Evolutionary conservation across 495 filamentous ascomycete species (phyloP).

Genomic region (Daldinia decipiens): DNA sequence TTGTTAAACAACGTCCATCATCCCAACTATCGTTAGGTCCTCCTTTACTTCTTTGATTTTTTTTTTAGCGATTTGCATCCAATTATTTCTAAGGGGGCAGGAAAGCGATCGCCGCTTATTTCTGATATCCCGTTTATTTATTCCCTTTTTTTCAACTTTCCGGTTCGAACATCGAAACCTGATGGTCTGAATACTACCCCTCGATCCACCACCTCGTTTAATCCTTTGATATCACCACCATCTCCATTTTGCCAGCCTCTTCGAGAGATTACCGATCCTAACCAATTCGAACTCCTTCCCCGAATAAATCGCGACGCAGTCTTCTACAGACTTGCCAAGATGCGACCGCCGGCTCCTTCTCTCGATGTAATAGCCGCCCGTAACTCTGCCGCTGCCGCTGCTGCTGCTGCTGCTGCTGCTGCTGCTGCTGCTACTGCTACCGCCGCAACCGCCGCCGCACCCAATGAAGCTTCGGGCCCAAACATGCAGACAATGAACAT

Average conservation of each 20-base stretch:
- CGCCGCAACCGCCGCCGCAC: conserved; percentile 12
- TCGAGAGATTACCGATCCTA: background rate
- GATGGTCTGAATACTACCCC: conserved; percentile 10
- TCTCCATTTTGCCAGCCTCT: background rate
- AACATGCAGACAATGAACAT: conserved; percentile 16
- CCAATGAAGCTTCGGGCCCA: conserved; percentile 11
- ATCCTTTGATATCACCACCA: background rate
- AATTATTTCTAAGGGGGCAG: conserved; percentile 1
- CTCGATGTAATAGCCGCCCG: conserved; percentile 59
- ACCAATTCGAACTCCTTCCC: background rate
- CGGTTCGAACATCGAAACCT: background rate
- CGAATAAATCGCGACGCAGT: background rate
- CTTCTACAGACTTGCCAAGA: conserved; percentile 20
- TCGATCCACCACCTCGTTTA: conserved; percentile 4
- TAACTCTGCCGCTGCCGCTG: conserved; percentile 26
- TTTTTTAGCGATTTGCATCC: conserved; percentile 20
- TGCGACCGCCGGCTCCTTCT: conserved; percentile 51
- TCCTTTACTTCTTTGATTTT: conserved; percentile 9
- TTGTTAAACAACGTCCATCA: conserved; percentile 12
- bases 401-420: conserved; percentile 5
- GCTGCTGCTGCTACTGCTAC: background rate
- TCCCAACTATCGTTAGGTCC: conserved; percentile 17
- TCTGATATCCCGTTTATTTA: background rate
- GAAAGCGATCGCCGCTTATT: conserved; percentile 12
- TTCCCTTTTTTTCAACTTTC: conserved; percentile 3